A percentile compares a stretch with the other conserved stretches of the same genome.
Conservation (phyloP, 2,329 filamentous ascomycete genomes). For the Botryotinia narcissicola region DNA sequence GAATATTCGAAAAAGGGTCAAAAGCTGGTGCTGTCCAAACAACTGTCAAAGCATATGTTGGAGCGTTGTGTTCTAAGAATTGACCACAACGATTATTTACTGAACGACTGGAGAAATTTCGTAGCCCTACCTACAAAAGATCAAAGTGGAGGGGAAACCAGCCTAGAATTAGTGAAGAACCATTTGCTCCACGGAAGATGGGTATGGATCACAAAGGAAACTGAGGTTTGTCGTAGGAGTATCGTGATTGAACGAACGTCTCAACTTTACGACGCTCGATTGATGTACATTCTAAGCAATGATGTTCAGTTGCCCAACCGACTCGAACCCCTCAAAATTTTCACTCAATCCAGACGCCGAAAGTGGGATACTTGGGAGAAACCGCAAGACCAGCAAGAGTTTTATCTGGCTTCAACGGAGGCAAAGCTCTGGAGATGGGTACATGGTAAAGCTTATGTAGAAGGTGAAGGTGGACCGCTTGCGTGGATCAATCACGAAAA, state of each 20-base stretch:
- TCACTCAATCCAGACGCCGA: background rate
- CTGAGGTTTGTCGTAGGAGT: background rate
- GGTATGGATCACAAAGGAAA: slow-evolving; percentile 13
- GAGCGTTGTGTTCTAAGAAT: background rate
- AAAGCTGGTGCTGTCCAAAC: background rate
- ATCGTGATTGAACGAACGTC: slow-evolving; percentile 5
- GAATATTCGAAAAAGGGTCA: background rate
- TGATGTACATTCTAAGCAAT: background rate
- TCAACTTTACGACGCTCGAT: slow-evolving; percentile 1
- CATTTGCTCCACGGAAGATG: slow-evolving; percentile 15
- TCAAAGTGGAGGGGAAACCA: background rate
- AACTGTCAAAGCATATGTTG: background rate
- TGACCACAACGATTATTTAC: slow-evolving; percentile 11
- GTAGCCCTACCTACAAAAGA: background rate
- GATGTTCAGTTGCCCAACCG: background rate
- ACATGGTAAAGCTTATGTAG: background rate
- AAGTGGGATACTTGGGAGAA: background rate
- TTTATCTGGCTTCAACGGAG: background rate
- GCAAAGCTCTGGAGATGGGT: background rate
- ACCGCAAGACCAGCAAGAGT: background rate
- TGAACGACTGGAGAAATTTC: background rate
- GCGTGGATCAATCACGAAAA: background rate
- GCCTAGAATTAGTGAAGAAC: background rate
- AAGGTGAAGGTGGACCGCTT: background rate
- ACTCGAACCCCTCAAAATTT: background rate